Evolutionary conservation across 2,329 filamentous ascomycete genomes (phyloP).

Genomic region (Sporothrix dimorphospora): DNA sequence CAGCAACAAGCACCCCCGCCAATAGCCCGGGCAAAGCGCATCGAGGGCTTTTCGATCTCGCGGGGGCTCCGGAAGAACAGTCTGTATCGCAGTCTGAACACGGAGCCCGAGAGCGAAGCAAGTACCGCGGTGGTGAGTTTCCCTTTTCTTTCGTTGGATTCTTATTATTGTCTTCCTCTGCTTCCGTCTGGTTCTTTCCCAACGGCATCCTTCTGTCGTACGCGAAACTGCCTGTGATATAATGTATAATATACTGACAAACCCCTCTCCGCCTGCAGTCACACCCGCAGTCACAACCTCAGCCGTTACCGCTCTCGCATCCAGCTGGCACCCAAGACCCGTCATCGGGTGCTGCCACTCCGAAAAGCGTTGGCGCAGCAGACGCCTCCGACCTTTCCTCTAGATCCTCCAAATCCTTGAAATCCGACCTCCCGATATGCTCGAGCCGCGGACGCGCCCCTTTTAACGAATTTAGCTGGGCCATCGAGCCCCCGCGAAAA

Average conservation of each 20-base stretch:
- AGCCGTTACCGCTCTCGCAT: constrained; percentile 3
- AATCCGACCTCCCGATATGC: constrained; percentile 27
- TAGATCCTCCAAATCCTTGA: background rate
- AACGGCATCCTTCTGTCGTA: background rate
- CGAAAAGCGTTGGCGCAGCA: background rate
- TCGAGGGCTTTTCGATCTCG: constrained; percentile 20
- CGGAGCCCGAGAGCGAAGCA: constrained; percentile 19
- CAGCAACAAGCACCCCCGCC: background rate
- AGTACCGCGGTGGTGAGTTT: background rate
- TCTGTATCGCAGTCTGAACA: constrained; percentile 29
- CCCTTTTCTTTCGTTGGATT: background rate
- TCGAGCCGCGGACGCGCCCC: constrained; percentile 29
- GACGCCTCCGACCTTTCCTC: background rate
- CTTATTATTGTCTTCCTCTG: background rate
- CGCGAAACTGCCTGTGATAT: background rate
- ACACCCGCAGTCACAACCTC: constrained; percentile 11
- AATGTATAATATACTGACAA: background rate
- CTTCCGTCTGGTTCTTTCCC: background rate
- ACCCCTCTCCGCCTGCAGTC: background rate
- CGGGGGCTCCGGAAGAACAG: background rate
- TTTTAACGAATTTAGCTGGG: constrained; percentile 31
- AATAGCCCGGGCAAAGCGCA: background rate
- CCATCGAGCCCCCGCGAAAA: constrained; percentile 21
- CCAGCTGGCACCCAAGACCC: constrained; percentile 16
- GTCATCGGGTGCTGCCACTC: constrained; percentile 5